A percentile compares a stretch with the other conserved stretches of the same genome.
These are phyloP conservation scores for Laetiporus sulphureus DNA, from an alignment of 1,284 basidiomycete genomes.

Conservation along the genomic window DNA sequence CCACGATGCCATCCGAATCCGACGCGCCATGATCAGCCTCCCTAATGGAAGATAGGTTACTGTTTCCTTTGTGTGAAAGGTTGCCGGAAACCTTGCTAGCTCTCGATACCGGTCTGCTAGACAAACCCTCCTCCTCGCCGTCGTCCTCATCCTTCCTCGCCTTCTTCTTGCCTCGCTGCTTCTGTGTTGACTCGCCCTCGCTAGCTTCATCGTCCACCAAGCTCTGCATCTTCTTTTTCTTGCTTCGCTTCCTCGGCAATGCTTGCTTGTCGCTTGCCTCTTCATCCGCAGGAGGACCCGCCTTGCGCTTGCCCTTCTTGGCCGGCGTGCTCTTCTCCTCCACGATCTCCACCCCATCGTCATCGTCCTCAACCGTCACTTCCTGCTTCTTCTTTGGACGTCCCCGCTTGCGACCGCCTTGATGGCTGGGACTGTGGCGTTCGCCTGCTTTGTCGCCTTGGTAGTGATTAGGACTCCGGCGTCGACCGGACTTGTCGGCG, in stretches of 20 bases:
- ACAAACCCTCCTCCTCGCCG: background rate
- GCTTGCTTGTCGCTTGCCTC: background rate
- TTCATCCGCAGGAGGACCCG: background rate
- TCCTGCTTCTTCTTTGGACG: constrained; percentile 2
- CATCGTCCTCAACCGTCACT: constrained; percentile 12
- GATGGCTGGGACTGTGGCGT: constrained; percentile 2
- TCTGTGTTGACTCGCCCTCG: constrained; percentile 1
- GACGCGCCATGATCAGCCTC: background rate
- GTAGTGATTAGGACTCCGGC: too few relatives aligned
- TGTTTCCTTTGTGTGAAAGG: too few relatives aligned
- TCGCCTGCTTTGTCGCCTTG: constrained; percentile 3
- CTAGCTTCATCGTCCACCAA: constrained; percentile 6
- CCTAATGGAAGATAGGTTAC: background rate
- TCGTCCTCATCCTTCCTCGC: background rate
- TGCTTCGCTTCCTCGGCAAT: constrained; percentile 6
- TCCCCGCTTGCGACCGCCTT: background rate
- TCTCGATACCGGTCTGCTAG: constrained; percentile 4
- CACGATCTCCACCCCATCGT: constrained; percentile 9
- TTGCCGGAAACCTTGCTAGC: constrained; percentile 12
- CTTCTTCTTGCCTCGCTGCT: constrained; percentile 16
- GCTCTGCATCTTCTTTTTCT: constrained; percentile 2
- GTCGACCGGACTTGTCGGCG: background rate
- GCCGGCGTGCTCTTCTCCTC: constrained; percentile 13
- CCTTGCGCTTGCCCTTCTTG: constrained; percentile 27
- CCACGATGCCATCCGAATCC: constrained; percentile 5